These are phyloP conservation scores for Gilbertella persicaria DNA, from an alignment of 371 early-diverging fungal species.

Conservation along the genomic window DNA sequence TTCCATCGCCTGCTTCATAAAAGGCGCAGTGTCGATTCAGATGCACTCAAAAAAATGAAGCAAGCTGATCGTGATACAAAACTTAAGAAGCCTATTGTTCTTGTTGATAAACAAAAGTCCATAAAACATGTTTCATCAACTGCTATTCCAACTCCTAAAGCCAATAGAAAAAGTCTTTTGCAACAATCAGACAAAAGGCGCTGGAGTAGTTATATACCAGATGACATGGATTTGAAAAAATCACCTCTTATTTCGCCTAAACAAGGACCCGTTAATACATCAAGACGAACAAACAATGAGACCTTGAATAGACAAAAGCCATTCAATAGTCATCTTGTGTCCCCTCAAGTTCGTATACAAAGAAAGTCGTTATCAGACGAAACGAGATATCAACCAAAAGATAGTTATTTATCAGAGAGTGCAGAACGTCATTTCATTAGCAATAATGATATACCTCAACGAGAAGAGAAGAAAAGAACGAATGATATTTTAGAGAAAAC, in stretches of 20 bases:
- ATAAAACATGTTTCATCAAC: neutral
- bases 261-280: neutral
- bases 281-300: neutral
- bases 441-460: neutral
- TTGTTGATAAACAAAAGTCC: neutral
- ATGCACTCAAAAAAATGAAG: neutral
- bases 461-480: neutral
- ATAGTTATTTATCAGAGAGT: too few species aligned
- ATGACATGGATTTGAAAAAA: neutral
- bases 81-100: neutral
- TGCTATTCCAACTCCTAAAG: neutral
- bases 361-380: neutral
- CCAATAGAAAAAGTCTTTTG: neutral
- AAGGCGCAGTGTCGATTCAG: neutral
- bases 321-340: neutral
- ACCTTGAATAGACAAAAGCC: neutral
- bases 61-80: neutral
- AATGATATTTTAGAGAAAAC: too few species aligned
- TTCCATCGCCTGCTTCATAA: neutral
- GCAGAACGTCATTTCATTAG: neutral
- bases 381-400: neutral
- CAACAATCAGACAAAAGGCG: slow-evolving; percentile 6
- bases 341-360: neutral
- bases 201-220: slow-evolving; percentile 10
- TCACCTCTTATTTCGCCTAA: neutral